These are phyloP conservation scores for Penicillium janthinellum DNA, from an alignment of 2,329 filamentous ascomycete genomes.

Conservation along the genomic window DNA sequence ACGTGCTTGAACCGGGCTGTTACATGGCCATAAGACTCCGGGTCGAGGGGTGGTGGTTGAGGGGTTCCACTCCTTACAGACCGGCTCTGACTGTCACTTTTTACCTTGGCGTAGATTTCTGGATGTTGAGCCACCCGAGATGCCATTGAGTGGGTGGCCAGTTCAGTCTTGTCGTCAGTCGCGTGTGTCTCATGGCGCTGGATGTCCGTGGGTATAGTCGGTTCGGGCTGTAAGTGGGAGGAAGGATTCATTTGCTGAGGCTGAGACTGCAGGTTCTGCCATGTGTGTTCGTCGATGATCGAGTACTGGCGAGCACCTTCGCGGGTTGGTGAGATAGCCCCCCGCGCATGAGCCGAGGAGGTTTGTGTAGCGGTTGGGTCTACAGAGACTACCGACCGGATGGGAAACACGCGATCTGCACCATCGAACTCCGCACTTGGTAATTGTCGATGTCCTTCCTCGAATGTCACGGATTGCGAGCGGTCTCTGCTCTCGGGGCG, in stretches of 20 bases:
- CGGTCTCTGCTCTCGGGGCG: slow-evolving; percentile 17
- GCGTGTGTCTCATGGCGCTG: slow-evolving; percentile 19
- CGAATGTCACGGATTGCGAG: slow-evolving; percentile 20
- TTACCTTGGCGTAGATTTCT: slow-evolving; percentile 18
- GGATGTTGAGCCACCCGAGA: slow-evolving; percentile 22
- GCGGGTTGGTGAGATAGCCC: slow-evolving; percentile 22
- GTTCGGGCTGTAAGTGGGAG: background rate
- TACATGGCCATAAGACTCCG: slow-evolving; percentile 54
- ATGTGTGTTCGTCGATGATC: slow-evolving; percentile 32
- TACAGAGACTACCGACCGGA: slow-evolving; percentile 75
- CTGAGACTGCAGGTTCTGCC: slow-evolving; percentile 25
- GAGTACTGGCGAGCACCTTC: slow-evolving; percentile 32
- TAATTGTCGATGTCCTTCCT: slow-evolving; percentile 6
- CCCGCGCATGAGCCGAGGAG: slow-evolving; percentile 16
- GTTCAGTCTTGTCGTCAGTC: slow-evolving; percentile 15
- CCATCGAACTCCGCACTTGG: slow-evolving; percentile 23
- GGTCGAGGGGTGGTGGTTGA: background rate
- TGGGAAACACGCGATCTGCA: slow-evolving; percentile 73
- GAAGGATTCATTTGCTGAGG: slow-evolving; percentile 5
- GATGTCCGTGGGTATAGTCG: slow-evolving; percentile 15
- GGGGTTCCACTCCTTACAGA: slow-evolving; percentile 12
- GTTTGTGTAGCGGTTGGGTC: slow-evolving; percentile 54
- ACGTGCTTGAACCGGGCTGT: slow-evolving; percentile 79
- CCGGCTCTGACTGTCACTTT: slow-evolving; percentile 12
- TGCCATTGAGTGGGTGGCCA: slow-evolving; percentile 25